phyloP scores from a whole-genome alignment of 2,329 filamentous ascomycete genomes.

The Trichoderma sp. region DNA sequence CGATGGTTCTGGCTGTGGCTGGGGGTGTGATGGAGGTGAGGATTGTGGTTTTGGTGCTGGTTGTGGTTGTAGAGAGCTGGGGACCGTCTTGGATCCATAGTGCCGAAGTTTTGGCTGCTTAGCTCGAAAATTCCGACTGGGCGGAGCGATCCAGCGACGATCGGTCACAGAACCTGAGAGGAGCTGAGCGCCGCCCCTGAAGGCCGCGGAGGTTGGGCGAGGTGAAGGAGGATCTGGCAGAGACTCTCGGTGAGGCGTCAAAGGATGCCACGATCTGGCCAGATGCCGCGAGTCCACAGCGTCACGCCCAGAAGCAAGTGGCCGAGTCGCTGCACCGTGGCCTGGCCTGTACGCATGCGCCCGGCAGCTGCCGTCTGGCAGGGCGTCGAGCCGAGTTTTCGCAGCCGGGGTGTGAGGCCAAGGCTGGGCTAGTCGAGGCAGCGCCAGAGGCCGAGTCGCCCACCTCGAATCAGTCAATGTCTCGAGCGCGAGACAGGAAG shows the following conservation, averaged over 20 bases:
- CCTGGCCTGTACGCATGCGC: constrained; percentile 8
- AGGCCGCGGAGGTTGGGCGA: background rate
- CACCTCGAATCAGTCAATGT: background rate
- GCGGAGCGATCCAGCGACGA: constrained; percentile 26
- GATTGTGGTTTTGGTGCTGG: constrained; percentile 2
- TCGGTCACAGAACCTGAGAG: constrained; percentile 2
- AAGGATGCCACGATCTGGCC: no score
- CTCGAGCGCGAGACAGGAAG: background rate
- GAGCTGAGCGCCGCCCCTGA: constrained; percentile 6
- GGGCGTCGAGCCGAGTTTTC: constrained; percentile 16
- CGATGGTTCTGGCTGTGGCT: no score
- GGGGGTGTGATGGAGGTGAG: background rate
- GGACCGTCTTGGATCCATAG: constrained; percentile 30
- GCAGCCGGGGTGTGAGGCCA: constrained; percentile 1
- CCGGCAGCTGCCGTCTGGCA: constrained; percentile 17
- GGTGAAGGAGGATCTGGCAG: no score
- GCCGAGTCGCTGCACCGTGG: background rate
- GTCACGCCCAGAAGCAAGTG: background rate
- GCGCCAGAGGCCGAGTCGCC: background rate
- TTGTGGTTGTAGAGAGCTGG: constrained; percentile 28
- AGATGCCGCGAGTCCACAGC: background rate
- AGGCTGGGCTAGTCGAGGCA: background rate
- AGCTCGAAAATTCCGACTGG: constrained; percentile 27
- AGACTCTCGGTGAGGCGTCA: no score
- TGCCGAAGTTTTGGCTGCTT: constrained; percentile 30